Conservation (phyloP, 2,329 filamentous ascomycete species). For the Monosporascus cannonballus region DNA sequence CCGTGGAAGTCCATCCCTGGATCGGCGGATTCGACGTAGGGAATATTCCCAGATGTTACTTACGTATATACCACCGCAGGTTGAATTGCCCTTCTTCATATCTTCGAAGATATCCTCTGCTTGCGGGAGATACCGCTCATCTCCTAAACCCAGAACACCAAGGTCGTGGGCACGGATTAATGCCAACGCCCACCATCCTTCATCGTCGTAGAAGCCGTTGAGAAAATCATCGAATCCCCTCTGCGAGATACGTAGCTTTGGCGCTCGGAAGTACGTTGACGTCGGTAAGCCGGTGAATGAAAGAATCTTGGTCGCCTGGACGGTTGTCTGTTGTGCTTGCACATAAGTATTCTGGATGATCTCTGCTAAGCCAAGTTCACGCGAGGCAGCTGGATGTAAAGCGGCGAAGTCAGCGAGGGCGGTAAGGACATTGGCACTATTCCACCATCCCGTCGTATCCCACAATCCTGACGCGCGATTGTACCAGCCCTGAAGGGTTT, state of each 20-base stretch:
- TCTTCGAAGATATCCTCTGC: slow-evolving; percentile 50
- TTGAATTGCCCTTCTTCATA: slow-evolving; percentile 41
- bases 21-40: too few species aligned
- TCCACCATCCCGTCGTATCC: slow-evolving; percentile 56
- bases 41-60: neutral
- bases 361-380: slow-evolving; percentile 17
- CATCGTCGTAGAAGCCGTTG: slow-evolving; percentile 55
- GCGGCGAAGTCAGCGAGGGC: slow-evolving; percentile 38
- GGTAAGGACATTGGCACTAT: slow-evolving; percentile 52
- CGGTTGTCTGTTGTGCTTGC: slow-evolving; percentile 22
- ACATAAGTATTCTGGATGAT: slow-evolving; percentile 26
- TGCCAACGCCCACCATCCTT: slow-evolving; percentile 58
- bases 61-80: slow-evolving; percentile 47
- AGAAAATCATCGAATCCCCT: slow-evolving; percentile 40
- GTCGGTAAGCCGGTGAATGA: slow-evolving; percentile 16
- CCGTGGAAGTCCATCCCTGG: too few species aligned
- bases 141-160: slow-evolving; percentile 26
- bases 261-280: slow-evolving; percentile 20
- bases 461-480: slow-evolving; percentile 47
- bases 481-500: slow-evolving; percentile 47
- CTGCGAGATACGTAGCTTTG: slow-evolving; percentile 17
- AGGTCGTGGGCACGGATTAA: slow-evolving; percentile 49
- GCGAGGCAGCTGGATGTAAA: slow-evolving; percentile 7
- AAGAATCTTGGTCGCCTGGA: slow-evolving; percentile 20
- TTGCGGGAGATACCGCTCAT: slow-evolving; percentile 41